Evolutionary conservation across 2,329 filamentous ascomycete genomes (phyloP).

Genomic region (Ustilaginoidea virens): DNA sequence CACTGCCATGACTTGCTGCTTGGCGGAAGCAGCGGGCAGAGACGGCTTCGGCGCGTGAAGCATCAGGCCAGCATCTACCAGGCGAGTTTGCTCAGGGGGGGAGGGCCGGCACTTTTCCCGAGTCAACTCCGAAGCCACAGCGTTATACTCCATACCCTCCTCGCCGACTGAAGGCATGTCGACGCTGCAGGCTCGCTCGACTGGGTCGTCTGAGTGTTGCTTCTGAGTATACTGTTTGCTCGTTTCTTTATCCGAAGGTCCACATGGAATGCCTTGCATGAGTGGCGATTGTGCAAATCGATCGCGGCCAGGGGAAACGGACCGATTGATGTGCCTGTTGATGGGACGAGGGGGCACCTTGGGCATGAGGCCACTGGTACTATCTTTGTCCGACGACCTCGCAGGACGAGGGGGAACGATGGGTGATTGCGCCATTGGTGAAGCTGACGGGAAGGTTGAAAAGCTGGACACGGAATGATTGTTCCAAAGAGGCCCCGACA

Average conservation of each 20-base stretch:
- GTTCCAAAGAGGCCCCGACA: neutral
- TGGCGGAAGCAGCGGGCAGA: conserved; percentile 64
- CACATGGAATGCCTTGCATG: conserved; percentile 48
- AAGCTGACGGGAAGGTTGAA: conserved; percentile 25
- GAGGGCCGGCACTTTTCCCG: conserved; percentile 18
- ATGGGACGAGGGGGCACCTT: conserved; percentile 65
- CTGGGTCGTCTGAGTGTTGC: conserved; percentile 23
- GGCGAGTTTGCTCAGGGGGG: conserved; percentile 59
- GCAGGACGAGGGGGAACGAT: conserved; percentile 40
- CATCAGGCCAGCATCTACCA: conserved; percentile 65
- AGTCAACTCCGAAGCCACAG: conserved; percentile 27
- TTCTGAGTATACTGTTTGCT: conserved; percentile 18
- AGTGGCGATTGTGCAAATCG: conserved; percentile 76
- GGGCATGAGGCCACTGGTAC: conserved; percentile 31
- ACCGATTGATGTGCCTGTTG: conserved; percentile 57
- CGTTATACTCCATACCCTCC: conserved; percentile 79
- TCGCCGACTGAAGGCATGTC: conserved; percentile 74
- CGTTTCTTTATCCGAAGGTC: conserved; percentile 20
- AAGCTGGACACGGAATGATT: neutral
- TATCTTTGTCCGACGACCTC: conserved; percentile 31
- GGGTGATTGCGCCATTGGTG: conserved; percentile 34
- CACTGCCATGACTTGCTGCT: conserved; percentile 66
- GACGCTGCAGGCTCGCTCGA: conserved; percentile 58
- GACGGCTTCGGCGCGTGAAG: conserved; percentile 83
- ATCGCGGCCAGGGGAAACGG: conserved; percentile 60